Conservation (phyloP, 176 grass and related monocot species). For the Eleusine indica region DNA sequence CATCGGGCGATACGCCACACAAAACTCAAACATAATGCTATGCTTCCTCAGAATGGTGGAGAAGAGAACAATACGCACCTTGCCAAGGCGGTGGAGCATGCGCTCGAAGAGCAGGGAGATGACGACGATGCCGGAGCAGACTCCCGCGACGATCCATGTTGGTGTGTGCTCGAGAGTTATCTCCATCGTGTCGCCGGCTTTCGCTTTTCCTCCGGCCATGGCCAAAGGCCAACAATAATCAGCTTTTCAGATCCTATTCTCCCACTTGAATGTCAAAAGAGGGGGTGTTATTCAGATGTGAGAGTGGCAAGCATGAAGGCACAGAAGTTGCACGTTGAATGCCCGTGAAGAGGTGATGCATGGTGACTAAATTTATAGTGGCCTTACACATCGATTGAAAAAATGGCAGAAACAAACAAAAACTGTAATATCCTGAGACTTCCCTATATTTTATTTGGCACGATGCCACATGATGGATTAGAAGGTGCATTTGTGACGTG, state of each 20-base stretch:
- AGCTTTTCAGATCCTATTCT: neutral
- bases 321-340: neutral
- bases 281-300: neutral
- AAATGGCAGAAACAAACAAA: neutral
- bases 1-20: neutral
- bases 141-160: slow-evolving; percentile 82
- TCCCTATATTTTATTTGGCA: neutral
- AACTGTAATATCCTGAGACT: neutral
- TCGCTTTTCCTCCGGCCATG: slow-evolving; percentile 57
- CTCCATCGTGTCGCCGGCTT: neutral
- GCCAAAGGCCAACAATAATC: neutral
- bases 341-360: neutral
- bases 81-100: slow-evolving; percentile 72
- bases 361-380: neutral
- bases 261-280: neutral
- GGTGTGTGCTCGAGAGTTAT: slow-evolving; percentile 74
- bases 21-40: neutral
- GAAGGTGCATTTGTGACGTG: neutral
- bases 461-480: neutral
- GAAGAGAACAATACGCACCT: slow-evolving; percentile 42
- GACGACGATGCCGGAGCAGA: slow-evolving; percentile 73
- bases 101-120: slow-evolving; percentile 87
- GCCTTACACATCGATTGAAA: neutral
- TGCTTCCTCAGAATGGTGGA: neutral
- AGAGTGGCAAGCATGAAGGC: neutral